A percentile compares a stretch with the other conserved stretches of the same genome.
These are phyloP conservation scores for Tylopilus microsporus DNA, from an alignment of 1,284 basidiomycete species.

Conservation along the genomic window DNA sequence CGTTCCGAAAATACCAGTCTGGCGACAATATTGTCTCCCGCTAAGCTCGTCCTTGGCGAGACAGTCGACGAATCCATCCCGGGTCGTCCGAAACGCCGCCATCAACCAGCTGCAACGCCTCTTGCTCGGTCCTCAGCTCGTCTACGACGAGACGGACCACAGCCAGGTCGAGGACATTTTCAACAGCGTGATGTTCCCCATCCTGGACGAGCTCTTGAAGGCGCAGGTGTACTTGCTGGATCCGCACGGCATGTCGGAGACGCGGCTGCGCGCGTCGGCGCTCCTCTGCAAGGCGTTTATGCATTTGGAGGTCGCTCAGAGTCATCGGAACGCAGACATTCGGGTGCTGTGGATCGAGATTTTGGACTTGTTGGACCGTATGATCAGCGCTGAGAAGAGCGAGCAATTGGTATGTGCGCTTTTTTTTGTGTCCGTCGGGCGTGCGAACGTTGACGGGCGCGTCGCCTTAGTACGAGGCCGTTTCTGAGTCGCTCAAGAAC, in stretches of 20 bases:
- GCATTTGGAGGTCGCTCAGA: slow-evolving; percentile 81
- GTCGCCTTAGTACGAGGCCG: slow-evolving; percentile 75
- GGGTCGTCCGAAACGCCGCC: slow-evolving; percentile 81
- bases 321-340: slow-evolving; percentile 63
- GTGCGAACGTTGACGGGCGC: slow-evolving; percentile 10
- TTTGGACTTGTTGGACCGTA: slow-evolving; percentile 83
- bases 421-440: not conserved
- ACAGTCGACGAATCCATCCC: slow-evolving; percentile 82
- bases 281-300: slow-evolving; percentile 94
- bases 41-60: slow-evolving; percentile 73
- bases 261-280: slow-evolving; percentile 79
- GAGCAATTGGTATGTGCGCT: slow-evolving; percentile 77
- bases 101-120: slow-evolving; percentile 85
- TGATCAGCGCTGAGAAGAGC: slow-evolving; percentile 81
- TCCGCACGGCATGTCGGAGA: slow-evolving; percentile 85
- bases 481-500: slow-evolving; percentile 96
- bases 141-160: slow-evolving; percentile 53
- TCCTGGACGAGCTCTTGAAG: slow-evolving; percentile 88
- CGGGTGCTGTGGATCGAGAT: slow-evolving; percentile 84
- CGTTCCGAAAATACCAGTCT: slow-evolving; percentile 47
- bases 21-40: slow-evolving; percentile 79
- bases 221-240: slow-evolving; percentile 78
- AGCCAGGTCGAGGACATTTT: slow-evolving; percentile 79
- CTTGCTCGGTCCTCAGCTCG: slow-evolving; percentile 74
- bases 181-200: slow-evolving; percentile 85